These are phyloP conservation scores for Talaromyces wortmannii DNA, from an alignment of 495 filamentous ascomycete species.

Conservation along the genomic window DNA sequence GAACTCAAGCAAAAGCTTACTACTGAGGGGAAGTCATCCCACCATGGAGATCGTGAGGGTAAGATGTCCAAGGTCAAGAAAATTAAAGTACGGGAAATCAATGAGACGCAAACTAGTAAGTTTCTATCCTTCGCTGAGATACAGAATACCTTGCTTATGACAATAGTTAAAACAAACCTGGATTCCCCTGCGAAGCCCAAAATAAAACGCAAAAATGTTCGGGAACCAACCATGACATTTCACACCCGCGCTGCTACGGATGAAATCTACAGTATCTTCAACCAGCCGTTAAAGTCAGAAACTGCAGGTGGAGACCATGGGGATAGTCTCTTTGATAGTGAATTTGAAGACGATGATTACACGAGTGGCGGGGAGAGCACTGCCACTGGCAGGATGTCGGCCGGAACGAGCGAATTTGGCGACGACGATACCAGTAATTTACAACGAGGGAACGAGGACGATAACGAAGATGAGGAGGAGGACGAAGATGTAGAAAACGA, in stretches of 20 bases:
- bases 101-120: conserved; percentile 80
- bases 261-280: conserved; percentile 96
- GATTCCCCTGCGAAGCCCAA: conserved; percentile 78
- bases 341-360: conserved; percentile 67
- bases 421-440: conserved; percentile 51
- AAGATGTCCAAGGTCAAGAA: conserved; percentile 44
- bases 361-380: conserved; percentile 79
- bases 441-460: conserved; percentile 27
- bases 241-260: conserved; percentile 93
- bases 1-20: conserved; percentile 22
- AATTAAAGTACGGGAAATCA: conserved; percentile 71
- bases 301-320: conserved; percentile 24
- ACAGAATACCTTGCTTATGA: conserved; percentile 10
- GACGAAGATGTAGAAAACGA: conserved; percentile 45
- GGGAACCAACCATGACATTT: conserved; percentile 93
- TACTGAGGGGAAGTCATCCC: conserved; percentile 12
- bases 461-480: conserved; percentile 13
- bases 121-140: conserved; percentile 1
- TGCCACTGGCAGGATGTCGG: conserved; percentile 61
- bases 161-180: conserved; percentile 80
- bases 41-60: conserved; percentile 18
- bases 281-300: conserved; percentile 68
- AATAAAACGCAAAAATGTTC: conserved; percentile 63
- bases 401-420: conserved; percentile 54
- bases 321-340: conserved; percentile 43